phyloP scores from a whole-genome alignment of 2,329 filamentous ascomycete species.

The Colletotrichum tofieldiae region DNA sequence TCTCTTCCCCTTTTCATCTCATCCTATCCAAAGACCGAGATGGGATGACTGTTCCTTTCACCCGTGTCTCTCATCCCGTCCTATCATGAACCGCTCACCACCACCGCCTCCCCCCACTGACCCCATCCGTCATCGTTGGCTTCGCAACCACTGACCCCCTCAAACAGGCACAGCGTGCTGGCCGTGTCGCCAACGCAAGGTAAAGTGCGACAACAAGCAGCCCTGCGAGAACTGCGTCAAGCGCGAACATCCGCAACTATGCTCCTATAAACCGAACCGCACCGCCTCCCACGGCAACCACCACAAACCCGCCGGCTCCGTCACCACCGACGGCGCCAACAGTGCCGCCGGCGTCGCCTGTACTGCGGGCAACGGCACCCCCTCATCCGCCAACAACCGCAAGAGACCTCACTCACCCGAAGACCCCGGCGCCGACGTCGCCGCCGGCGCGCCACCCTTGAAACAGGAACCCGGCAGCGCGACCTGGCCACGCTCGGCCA shows the following conservation, averaged over 20 bases:
- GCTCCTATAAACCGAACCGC: conserved; percentile 77
- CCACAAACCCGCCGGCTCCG: conserved; percentile 49
- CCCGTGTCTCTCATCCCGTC: background rate
- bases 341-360: conserved; percentile 30
- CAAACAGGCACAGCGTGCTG: conserved; percentile 73
- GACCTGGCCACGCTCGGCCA: conserved; percentile 58
- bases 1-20: background rate
- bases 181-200: conserved; percentile 78
- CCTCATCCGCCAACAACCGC: conserved; percentile 39
- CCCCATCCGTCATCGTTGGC: background rate
- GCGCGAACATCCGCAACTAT: conserved; percentile 75
- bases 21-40: background rate
- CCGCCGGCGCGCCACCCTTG: conserved; percentile 44
- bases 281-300: conserved; percentile 49
- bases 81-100: background rate
- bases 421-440: conserved; percentile 54
- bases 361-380: conserved; percentile 48
- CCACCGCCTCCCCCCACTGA: no score
- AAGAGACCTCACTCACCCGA: conserved; percentile 64
- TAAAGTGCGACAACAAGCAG: conserved; percentile 79
- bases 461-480: conserved; percentile 57
- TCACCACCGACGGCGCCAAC: conserved; percentile 44
- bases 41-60: conserved; percentile 5
- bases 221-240: conserved; percentile 80
- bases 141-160: conserved; percentile 9